A percentile compares a stretch with the other conserved stretches of the same genome.
phyloP scores from a whole-genome alignment of 331 rosid genomes.

The Rosa hybrid region DNA sequence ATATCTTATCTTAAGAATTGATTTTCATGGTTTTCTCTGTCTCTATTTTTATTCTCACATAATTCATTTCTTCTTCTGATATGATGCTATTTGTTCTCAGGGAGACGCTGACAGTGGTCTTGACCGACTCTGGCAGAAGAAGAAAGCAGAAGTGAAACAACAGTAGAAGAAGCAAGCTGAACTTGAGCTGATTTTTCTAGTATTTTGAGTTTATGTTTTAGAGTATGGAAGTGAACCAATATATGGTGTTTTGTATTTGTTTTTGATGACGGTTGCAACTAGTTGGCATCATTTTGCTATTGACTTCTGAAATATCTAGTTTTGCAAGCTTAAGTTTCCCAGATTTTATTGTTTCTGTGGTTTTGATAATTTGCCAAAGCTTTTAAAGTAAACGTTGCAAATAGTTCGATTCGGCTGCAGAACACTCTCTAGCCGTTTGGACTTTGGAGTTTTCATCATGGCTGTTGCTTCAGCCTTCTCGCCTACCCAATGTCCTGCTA shows the following conservation, averaged over 20 bases:
- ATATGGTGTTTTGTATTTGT: neutral
- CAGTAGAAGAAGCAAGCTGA: slow-evolving; percentile 25
- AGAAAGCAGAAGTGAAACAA: slow-evolving; percentile 51
- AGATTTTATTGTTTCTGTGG: neutral
- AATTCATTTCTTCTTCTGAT: neutral
- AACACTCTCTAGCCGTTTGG: no score
- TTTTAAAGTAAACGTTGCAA: neutral
- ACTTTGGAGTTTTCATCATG: no score
- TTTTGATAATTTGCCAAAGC: neutral
- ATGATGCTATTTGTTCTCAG: slow-evolving; percentile 17
- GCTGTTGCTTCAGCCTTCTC: no score
- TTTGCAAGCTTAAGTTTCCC: neutral
- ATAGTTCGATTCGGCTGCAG: no score
- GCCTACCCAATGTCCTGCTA: no score
- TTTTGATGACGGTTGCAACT: neutral
- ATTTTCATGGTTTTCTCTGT: neutral
- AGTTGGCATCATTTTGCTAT: neutral
- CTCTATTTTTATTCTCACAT: neutral
- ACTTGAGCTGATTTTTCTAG: neutral
- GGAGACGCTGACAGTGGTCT: slow-evolving; percentile 72
- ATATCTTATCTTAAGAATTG: neutral
- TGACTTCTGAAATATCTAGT: neutral
- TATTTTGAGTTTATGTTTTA: neutral
- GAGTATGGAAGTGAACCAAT: neutral
- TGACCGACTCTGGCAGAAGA: slow-evolving; percentile 67